phyloP scores from a whole-genome alignment of 176 grass and related monocot genomes.

The Rhipidocladum racemiflorum region DNA sequence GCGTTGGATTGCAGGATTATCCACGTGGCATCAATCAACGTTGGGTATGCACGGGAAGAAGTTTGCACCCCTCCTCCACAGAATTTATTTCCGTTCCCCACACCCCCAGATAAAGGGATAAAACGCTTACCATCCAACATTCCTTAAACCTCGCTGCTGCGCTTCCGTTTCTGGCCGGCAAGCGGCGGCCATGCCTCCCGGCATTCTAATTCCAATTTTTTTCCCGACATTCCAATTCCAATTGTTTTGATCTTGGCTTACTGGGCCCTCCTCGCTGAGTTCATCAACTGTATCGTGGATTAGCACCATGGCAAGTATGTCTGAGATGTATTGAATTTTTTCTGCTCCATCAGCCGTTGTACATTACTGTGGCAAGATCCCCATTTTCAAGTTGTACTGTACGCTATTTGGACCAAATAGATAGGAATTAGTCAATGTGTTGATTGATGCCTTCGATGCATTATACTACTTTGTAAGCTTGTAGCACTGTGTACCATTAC shows the following conservation, averaged over 20 bases:
- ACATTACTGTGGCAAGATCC: conserved; percentile 34
- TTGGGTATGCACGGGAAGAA: no score
- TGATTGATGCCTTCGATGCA: background rate
- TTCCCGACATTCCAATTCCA: conserved; percentile 32
- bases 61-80: no score
- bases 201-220: no score
- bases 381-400: conserved; percentile 31
- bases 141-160: no score
- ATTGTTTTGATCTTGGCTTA: conserved; percentile 33
- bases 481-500: background rate
- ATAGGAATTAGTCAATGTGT: conserved; percentile 28
- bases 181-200: no score
- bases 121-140: no score
- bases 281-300: conserved; percentile 26
- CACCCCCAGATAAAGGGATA: no score
- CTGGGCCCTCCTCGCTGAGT: conserved; percentile 28
- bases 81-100: no score
- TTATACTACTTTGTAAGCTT: background rate
- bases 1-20: no score
- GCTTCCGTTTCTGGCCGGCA: no score
- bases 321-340: background rate
- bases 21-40: no score
- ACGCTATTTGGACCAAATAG: conserved; percentile 26
- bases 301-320: conserved; percentile 35
- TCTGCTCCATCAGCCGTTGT: conserved; percentile 31